Percentiles rank a stretch among this genome's conserved stretches.
phyloP scores from a whole-genome alignment of 306 rosid species.

The Fragaria ananassa region DNA sequence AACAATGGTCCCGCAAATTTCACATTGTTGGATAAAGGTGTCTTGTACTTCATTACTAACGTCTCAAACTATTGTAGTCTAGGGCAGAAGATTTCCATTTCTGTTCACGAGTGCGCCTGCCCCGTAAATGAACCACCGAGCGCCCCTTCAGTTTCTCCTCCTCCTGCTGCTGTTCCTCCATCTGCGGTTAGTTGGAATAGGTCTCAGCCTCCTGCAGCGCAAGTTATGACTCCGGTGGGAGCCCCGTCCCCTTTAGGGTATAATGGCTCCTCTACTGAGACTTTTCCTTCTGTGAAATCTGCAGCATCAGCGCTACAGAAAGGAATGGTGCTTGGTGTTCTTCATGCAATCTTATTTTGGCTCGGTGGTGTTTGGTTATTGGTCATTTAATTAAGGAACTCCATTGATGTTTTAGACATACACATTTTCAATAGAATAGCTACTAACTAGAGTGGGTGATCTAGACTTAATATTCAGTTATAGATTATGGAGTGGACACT shows the following conservation, averaged over 20 bases:
- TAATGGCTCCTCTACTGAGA: neutral
- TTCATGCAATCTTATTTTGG: neutral
- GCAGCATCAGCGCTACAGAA: neutral
- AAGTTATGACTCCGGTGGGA: neutral
- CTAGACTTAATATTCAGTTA: neutral
- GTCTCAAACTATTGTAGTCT: conserved; percentile 39
- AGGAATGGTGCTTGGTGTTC: neutral
- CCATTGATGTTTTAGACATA: neutral
- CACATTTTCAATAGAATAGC: neutral
- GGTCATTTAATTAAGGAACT: neutral
- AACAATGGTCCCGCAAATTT: conserved; percentile 31
- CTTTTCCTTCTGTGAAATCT: neutral
- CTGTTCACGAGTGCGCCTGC: conserved; percentile 25
- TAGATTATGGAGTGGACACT: neutral
- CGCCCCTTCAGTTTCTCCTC: neutral
- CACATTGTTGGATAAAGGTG: conserved; percentile 23
- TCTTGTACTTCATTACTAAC: conserved; percentile 35
- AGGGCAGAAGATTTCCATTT: conserved; percentile 35
- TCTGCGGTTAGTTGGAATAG: neutral
- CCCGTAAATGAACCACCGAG: neutral
- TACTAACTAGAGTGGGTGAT: neutral
- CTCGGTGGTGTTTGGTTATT: neutral
- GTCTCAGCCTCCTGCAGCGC: neutral
- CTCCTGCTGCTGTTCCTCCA: conserved; percentile 6
- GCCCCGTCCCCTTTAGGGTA: neutral